A percentile compares a stretch with the other conserved stretches of the same genome.
phyloP scores from a whole-genome alignment of 352 stramenopile species.

The Globisporangium irregulare region DNA sequence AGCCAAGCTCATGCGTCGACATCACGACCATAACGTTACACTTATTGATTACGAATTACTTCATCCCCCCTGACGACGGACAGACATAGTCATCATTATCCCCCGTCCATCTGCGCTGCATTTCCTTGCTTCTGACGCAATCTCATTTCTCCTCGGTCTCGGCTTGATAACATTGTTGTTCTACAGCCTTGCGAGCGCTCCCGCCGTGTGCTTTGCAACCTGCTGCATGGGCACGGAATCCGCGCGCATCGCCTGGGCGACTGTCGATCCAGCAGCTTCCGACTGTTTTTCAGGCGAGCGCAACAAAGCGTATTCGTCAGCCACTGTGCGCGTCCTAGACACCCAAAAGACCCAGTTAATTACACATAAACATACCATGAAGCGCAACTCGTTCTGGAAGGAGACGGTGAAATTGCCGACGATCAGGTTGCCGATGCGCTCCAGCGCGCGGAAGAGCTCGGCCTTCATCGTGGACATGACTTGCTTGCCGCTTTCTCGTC shows the following conservation, averaged over 20 bases:
- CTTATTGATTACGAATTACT: conserved; percentile 11
- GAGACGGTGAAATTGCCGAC: conserved; percentile 81
- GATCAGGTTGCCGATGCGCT: conserved; percentile 67
- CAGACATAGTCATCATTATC: background rate
- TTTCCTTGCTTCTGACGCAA: background rate
- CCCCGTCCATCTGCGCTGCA: background rate
- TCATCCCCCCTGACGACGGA: background rate
- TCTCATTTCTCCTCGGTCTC: background rate
- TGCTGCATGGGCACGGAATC: conserved; percentile 76
- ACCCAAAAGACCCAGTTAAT: no score
- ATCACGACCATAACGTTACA: background rate
- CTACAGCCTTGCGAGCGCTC: conserved; percentile 59
- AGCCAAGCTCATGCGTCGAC: background rate
- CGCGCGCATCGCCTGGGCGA: conserved; percentile 52
- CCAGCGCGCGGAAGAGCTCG: conserved; percentile 50
- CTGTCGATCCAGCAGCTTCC: conserved; percentile 61
- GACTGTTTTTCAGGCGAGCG: conserved; percentile 30
- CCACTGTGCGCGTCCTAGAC: background rate
- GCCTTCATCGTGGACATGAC: conserved; percentile 49
- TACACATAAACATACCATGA: conserved; percentile 50
- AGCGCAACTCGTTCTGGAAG: conserved; percentile 84
- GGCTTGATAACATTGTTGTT: background rate
- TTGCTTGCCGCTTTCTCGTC: background rate
- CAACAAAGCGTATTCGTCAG: conserved; percentile 2
- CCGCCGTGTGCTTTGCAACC: conserved; percentile 65